These are phyloP conservation scores for Aureobasidium sp. DNA, from an alignment of 2,329 filamentous ascomycete genomes.

Conservation along the genomic window DNA sequence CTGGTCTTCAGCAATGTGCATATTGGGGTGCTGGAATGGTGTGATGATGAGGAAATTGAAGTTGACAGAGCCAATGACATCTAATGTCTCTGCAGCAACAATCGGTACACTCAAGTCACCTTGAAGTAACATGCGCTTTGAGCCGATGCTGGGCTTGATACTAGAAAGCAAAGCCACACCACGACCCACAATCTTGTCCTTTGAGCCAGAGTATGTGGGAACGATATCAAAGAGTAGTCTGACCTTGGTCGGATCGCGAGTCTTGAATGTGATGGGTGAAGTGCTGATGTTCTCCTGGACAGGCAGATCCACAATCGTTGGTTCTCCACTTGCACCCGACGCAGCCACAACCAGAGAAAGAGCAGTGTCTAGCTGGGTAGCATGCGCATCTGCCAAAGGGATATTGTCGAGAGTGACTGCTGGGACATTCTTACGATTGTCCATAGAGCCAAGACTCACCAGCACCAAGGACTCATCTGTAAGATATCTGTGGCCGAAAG, in stretches of 20 bases:
- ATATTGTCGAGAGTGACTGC: slow-evolving; percentile 84
- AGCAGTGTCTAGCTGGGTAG: slow-evolving; percentile 88
- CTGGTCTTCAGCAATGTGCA: slow-evolving; percentile 81
- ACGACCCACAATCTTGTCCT: slow-evolving; percentile 76
- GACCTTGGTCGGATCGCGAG: slow-evolving; percentile 68
- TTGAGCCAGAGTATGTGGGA: slow-evolving; percentile 80
- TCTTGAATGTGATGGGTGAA: slow-evolving; percentile 84
- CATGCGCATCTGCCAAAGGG: slow-evolving; percentile 77
- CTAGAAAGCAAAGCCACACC: slow-evolving; percentile 82
- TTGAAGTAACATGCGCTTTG: slow-evolving; percentile 82
- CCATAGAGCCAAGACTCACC: slow-evolving; percentile 91
- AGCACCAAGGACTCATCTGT: slow-evolving; percentile 82
- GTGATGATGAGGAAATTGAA: slow-evolving; percentile 97
- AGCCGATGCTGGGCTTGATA: slow-evolving; percentile 73
- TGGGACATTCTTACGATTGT: slow-evolving; percentile 71
- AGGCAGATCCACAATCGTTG: slow-evolving; percentile 82
- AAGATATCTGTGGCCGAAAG: slow-evolving; percentile 91
- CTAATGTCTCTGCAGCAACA: slow-evolving; percentile 68
- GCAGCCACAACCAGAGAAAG: slow-evolving; percentile 87
- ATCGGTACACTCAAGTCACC: slow-evolving; percentile 90
- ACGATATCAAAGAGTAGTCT: slow-evolving; percentile 91
- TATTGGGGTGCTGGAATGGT: slow-evolving; percentile 86
- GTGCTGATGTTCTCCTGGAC: slow-evolving; percentile 91
- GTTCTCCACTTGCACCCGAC: slow-evolving; percentile 73
- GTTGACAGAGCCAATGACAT: slow-evolving; percentile 89